These are phyloP conservation scores for Arabidopsis suecica DNA, from an alignment of 345 rosid species.

Conservation along the genomic window DNA sequence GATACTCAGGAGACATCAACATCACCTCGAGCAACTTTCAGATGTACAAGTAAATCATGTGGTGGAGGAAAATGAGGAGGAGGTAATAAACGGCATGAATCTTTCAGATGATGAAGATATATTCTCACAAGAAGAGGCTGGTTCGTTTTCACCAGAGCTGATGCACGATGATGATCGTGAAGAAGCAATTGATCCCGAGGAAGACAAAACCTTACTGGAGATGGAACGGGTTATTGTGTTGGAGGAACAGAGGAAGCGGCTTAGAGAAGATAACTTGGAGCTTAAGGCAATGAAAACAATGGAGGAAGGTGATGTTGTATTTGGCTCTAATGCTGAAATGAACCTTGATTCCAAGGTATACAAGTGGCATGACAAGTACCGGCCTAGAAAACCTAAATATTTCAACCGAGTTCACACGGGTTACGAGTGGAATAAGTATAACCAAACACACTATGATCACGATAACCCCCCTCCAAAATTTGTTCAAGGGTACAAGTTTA, in stretches of 20 bases:
- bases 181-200: conserved; percentile 92
- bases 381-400: conserved; percentile 89
- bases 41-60: conserved; percentile 51
- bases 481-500: conserved; percentile 92
- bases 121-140: conserved; percentile 57
- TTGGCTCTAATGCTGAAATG: conserved; percentile 90
- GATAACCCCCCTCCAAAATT: conserved; percentile 95
- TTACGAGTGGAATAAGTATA: conserved; percentile 95
- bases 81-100: conserved; percentile 44
- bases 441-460: conserved; percentile 91
- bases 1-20: conserved; percentile 75
- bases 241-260: conserved; percentile 76
- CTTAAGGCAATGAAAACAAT: conserved; percentile 86
- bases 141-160: conserved; percentile 85
- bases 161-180: conserved; percentile 80
- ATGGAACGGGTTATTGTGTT: conserved; percentile 59
- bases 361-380: conserved; percentile 98
- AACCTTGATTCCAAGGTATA: conserved; percentile 89
- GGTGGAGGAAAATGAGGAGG: conserved; percentile 60
- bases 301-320: conserved; percentile 95
- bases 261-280: conserved; percentile 83
- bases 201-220: conserved; percentile 79
- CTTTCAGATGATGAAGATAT: conserved; percentile 44
- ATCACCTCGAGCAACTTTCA: conserved; percentile 70
- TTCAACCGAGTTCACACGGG: conserved; percentile 95